Evolutionary conservation across 2,329 filamentous ascomycete genomes (phyloP).

Genomic region (Elsinoe ampelina): DNA sequence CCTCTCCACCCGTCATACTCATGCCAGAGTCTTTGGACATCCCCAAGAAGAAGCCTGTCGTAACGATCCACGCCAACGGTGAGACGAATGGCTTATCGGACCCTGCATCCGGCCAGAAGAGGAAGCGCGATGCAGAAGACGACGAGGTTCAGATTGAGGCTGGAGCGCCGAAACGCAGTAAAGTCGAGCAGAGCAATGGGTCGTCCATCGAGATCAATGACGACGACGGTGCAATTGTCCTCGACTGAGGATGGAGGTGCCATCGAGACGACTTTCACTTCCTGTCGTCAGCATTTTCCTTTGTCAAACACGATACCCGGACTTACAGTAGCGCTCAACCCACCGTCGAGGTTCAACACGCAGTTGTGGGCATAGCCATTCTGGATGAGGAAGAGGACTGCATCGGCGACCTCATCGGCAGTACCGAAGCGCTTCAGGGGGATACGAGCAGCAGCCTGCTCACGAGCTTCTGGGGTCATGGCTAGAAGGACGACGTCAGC

Average conservation of each 20-base stretch:
- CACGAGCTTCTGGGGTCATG: conserved; percentile 37
- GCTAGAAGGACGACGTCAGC: conserved; percentile 26
- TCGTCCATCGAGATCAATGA: conserved; percentile 30
- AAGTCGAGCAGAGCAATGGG: conserved; percentile 25
- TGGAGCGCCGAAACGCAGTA: conserved; percentile 31
- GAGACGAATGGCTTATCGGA: not conserved
- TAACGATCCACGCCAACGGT: not conserved
- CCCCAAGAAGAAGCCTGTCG: conserved; percentile 14
- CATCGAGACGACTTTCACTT: not conserved
- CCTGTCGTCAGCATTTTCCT: not conserved
- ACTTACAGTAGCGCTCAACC: conserved; percentile 53
- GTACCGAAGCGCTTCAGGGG: conserved; percentile 36
- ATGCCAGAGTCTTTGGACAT: conserved; percentile 14
- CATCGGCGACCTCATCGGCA: conserved; percentile 42
- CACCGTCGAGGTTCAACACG: conserved; percentile 76
- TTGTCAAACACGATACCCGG: not conserved
- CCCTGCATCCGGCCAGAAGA: conserved; percentile 22
- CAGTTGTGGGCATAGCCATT: conserved; percentile 84
- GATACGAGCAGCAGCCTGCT: conserved; percentile 32
- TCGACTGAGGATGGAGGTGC: conserved; percentile 13
- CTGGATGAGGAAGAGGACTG: conserved; percentile 43
- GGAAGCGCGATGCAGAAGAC: conserved; percentile 39
- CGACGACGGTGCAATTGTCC: conserved; percentile 30
- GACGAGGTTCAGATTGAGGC: conserved; percentile 29
- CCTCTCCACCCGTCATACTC: conserved; percentile 11